These are phyloP conservation scores for Phlebiopsis gigantea DNA, from an alignment of 768 basidiomycete genomes.

Conservation along the genomic window DNA sequence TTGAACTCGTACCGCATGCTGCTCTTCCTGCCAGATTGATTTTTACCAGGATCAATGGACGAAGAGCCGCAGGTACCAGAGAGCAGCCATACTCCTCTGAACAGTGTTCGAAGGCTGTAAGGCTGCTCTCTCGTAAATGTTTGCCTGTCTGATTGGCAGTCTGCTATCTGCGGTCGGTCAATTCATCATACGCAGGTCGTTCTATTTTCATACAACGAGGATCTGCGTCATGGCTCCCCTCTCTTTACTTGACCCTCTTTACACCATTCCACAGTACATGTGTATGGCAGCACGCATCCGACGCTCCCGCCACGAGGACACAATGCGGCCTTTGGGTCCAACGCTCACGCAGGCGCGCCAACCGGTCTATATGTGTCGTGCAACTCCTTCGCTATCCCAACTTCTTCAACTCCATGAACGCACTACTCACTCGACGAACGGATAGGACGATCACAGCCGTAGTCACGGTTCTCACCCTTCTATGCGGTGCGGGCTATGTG, in stretches of 20 bases:
- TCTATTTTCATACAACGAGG: neutral
- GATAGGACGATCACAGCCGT: slow-evolving; percentile 22
- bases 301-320: neutral
- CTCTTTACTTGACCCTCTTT: neutral
- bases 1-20: too few relatives aligned
- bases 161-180: too few relatives aligned
- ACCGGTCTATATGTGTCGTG: neutral
- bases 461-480: slow-evolving; percentile 28
- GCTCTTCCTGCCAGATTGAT: too few relatives aligned
- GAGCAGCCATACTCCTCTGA: neutral
- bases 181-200: too few relatives aligned
- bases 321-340: neutral
- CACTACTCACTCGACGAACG: neutral
- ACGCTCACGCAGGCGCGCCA: neutral
- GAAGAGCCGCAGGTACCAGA: neutral
- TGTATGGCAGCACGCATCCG: neutral
- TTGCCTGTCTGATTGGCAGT: too few relatives aligned
- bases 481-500: slow-evolving; percentile 40
- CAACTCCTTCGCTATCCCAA: neutral
- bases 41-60: too few relatives aligned
- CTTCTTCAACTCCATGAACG: neutral
- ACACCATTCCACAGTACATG: neutral
- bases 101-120: neutral
- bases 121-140: neutral
- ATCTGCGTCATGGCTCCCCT: neutral